phyloP scores from a whole-genome alignment of 345 rosid species.

The Arabidopsis thaliana region DNA sequence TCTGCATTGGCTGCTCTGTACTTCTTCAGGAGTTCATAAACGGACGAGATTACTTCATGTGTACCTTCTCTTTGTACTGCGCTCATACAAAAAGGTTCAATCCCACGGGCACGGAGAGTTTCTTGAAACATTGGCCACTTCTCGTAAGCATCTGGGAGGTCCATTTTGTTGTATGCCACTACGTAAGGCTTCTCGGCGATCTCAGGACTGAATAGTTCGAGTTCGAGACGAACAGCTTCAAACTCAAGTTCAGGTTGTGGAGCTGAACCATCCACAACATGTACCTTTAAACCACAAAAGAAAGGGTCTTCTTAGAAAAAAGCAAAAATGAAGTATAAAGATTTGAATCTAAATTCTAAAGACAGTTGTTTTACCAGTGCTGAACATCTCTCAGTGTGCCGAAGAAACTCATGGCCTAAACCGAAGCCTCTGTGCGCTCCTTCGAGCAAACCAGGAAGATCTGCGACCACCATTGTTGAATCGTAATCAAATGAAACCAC shows the following conservation, averaged over 20 bases:
- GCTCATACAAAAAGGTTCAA: constrained; percentile 82
- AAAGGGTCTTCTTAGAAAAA: constrained; percentile 9
- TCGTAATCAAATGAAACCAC: constrained; percentile 92
- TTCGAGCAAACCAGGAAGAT: constrained; percentile 96
- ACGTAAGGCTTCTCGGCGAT: constrained; percentile 77
- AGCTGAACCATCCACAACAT: constrained; percentile 89
- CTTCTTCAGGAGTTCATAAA: constrained; percentile 66
- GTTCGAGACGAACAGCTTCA: constrained; percentile 94
- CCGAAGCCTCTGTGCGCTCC: constrained; percentile 97
- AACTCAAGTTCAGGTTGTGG: constrained; percentile 86
- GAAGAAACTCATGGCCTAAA: constrained; percentile 87
- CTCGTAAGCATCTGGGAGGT: constrained; percentile 83
- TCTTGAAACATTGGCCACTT: constrained; percentile 76
- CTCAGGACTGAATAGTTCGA: constrained; percentile 89
- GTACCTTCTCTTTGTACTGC: constrained; percentile 84
- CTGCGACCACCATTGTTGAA: constrained; percentile 92
- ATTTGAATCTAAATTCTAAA: constrained; percentile 18
- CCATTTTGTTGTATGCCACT: constrained; percentile 92
- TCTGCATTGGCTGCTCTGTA: constrained; percentile 56
- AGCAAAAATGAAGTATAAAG: neutral
- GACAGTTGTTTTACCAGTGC: constrained; percentile 64
- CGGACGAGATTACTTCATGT: constrained; percentile 68
- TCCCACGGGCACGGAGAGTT: constrained; percentile 64
- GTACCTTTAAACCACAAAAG: constrained; percentile 59
- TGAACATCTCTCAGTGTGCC: constrained; percentile 96